Base-by-base conservation (phyloP, 2,329 filamentous ascomycete species). In the Rhynchosporium secalis region DNA sequence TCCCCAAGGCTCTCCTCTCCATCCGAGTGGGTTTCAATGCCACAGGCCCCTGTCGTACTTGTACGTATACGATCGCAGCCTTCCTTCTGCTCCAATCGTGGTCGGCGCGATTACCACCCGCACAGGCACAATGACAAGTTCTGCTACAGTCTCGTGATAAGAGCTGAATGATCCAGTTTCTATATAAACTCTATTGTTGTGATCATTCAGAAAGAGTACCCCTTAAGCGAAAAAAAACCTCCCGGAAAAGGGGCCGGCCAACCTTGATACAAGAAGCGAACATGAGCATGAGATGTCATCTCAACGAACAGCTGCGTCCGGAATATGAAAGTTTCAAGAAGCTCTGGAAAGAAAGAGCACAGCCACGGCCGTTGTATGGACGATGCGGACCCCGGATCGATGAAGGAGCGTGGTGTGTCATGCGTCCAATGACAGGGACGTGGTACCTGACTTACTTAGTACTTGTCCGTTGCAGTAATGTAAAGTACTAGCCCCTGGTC, bases 341-440 rank as follows among this genome's bases (percentile, higher is more conserved):
- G 40, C 40, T 43, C 40, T 43, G 40, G 10, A 40, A n/a, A 31
- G 6, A 20, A n/a, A 38, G 36, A 38, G 49, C 49, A 54, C 49
- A 54, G 49, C 49, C 49, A 54, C 33, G 31, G 33, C 49, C 51
- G 20, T 58, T 49, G 29, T 43, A 40, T 8, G 46, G 31, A 20
- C 36, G 56, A 20, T 58, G 56, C 47, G 9, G 38, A 29, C 56
- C 56, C 56, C 36, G 46, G 46, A 58, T 52, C 55, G 48, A 46
- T 26, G 28, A 20, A 36, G 58, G 41, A 46, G 41, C 58, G 56
- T 43, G 13, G 20, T 29, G 20, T 20, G 26, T 45, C 33, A 29
- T 55, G 15, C 28, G 41, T 28, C 58, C 48, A 60, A 60, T 60
- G 29, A 15, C 3, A 38, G 8, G 26, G 26, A 13, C 9, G 49